phyloP scores from a whole-genome alignment of 192 early-diverging fungal species.

The Coemansia sp. region DNA sequence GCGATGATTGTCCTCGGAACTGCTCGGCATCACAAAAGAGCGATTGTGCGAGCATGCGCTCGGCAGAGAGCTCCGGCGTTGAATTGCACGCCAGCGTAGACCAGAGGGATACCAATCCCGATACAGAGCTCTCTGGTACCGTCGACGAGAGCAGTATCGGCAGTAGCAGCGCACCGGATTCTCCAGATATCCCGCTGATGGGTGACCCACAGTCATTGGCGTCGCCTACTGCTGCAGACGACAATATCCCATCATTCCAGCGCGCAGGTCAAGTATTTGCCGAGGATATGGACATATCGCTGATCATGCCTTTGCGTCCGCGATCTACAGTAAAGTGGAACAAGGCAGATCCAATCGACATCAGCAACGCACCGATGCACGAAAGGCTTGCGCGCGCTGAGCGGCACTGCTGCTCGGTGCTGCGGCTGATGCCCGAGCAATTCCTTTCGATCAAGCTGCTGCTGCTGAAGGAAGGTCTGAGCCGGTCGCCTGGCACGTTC shows the following conservation, averaged over 20 bases:
- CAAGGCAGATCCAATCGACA: conserved; percentile 50
- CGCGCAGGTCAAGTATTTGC: conserved; percentile 28
- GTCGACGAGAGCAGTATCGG: conserved; percentile 6
- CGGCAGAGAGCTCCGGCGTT: background rate
- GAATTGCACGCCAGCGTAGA: background rate
- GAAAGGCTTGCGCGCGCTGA: conserved; percentile 61
- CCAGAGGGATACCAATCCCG: conserved; percentile 1
- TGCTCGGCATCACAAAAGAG: background rate
- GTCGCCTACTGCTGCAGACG: conserved; percentile 3
- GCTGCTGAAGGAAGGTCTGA: conserved; percentile 62
- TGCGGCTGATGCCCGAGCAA: conserved; percentile 79
- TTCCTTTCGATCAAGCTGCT: conserved; percentile 82
- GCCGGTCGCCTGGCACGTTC: conserved; percentile 54
- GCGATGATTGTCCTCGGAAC: background rate
- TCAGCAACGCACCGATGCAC: conserved; percentile 32
- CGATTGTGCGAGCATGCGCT: background rate
- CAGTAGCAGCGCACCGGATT: conserved; percentile 11
- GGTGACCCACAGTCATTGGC: background rate
- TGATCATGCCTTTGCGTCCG: conserved; percentile 24
- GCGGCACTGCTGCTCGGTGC: conserved; percentile 67
- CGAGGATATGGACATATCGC: conserved; percentile 23
- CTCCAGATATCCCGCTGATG: conserved; percentile 2
- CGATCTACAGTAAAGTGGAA: conserved; percentile 52
- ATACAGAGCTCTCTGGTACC: conserved; percentile 3
- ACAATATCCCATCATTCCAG: conserved; percentile 46